These are phyloP conservation scores for Pulveroboletus sp. DNA, from an alignment of 768 basidiomycete genomes.

Conservation along the genomic window DNA sequence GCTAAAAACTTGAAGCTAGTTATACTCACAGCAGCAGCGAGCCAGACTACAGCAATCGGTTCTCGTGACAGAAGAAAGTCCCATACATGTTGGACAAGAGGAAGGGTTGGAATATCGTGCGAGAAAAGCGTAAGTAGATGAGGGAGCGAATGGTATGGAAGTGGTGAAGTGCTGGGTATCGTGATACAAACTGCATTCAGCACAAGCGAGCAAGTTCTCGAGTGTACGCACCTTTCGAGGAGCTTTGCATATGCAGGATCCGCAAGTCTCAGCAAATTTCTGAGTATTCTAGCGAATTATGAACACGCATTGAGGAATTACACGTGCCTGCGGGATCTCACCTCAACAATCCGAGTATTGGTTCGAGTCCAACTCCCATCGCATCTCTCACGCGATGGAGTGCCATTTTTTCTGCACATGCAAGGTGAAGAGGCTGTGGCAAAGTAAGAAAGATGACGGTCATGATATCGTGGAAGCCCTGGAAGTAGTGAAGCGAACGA, in stretches of 20 bases:
- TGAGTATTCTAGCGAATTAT: slow-evolving; percentile 51
- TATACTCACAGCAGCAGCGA: slow-evolving; percentile 69
- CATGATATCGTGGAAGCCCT: slow-evolving; percentile 93
- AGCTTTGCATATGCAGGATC: slow-evolving; percentile 67
- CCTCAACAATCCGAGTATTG: slow-evolving; percentile 79
- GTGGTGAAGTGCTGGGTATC: slow-evolving; percentile 54
- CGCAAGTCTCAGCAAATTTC: slow-evolving; percentile 63
- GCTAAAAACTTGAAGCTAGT: not conserved
- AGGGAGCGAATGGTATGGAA: slow-evolving; percentile 87
- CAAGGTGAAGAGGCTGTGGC: slow-evolving; percentile 51
- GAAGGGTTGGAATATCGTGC: slow-evolving; percentile 87
- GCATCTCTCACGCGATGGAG: slow-evolving; percentile 63
- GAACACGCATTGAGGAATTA: not conserved
- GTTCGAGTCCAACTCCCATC: slow-evolving; percentile 82
- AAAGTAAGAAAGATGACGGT: slow-evolving; percentile 78
- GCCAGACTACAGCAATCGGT: slow-evolving; percentile 76
- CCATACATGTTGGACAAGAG: slow-evolving; percentile 86
- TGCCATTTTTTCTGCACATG: slow-evolving; percentile 41
- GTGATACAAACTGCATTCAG: not conserved
- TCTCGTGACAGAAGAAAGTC: slow-evolving; percentile 84
- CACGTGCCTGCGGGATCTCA: slow-evolving; percentile 14
- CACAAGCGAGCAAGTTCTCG: not conserved
- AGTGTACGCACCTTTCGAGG: slow-evolving; percentile 54
- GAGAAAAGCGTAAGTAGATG: slow-evolving; percentile 89
- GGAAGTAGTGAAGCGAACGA: slow-evolving; percentile 73